These are phyloP conservation scores for Xanthoceras sorbifolium DNA, from an alignment of 345 rosid genomes.

Conservation along the genomic window DNA sequence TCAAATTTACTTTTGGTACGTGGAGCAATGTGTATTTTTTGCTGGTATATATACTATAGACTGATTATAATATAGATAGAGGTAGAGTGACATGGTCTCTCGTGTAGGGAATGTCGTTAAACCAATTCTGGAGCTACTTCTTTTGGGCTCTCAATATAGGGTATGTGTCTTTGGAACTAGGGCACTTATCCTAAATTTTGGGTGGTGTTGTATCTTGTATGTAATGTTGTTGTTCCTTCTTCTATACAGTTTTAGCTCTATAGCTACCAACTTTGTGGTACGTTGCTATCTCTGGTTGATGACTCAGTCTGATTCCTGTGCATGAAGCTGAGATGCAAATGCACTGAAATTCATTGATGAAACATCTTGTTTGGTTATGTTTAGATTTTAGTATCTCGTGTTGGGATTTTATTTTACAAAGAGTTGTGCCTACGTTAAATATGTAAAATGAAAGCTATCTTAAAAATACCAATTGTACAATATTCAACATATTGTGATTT, in stretches of 20 bases:
- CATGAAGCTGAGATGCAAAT: neutral
- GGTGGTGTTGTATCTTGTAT: conserved; percentile 12
- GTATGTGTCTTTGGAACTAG: conserved; percentile 32
- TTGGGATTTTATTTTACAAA: no score
- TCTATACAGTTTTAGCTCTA: conserved; percentile 9
- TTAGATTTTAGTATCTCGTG: neutral
- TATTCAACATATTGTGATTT: no score
- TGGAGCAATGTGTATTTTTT: conserved; percentile 17
- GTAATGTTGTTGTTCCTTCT: neutral
- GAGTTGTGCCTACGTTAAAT: no score
- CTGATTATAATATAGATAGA: neutral
- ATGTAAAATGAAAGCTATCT: no score
- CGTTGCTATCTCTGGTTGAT: neutral
- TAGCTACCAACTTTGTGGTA: conserved; percentile 10
- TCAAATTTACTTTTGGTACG: neutral
- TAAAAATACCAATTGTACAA: no score
- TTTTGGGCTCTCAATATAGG: conserved; percentile 14
- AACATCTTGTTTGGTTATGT: conserved; percentile 1
- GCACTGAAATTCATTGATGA: neutral
- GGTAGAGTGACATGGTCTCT: neutral
- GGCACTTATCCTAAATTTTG: conserved; percentile 39
- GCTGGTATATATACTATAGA: no score
- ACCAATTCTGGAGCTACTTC: conserved; percentile 14
- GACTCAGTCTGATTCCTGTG: neutral
- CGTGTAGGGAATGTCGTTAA: conserved; percentile 23